Conservation (phyloP, 805 yeast genomes). For the Spencermartinsiella europaea region DNA sequence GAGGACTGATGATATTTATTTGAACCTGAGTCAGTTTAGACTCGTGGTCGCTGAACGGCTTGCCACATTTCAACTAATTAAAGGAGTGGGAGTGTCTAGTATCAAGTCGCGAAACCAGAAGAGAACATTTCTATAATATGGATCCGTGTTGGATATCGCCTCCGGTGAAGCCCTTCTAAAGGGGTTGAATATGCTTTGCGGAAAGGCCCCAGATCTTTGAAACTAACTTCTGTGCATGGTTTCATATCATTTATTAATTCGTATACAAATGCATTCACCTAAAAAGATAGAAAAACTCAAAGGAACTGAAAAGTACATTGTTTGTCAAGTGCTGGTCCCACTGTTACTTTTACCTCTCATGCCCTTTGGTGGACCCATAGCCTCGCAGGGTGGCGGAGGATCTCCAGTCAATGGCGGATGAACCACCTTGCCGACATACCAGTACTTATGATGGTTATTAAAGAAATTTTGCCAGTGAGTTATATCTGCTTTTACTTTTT, state of each 20-base stretch:
- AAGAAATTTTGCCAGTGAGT: constrained; percentile 51
- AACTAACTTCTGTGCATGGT: no score
- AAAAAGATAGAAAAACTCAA: no score
- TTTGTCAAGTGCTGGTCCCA: no score
- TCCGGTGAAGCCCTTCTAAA: no score
- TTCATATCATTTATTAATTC: no score
- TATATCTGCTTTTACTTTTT: constrained; percentile 38
- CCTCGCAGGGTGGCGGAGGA: constrained; percentile 47
- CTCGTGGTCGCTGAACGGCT: neutral
- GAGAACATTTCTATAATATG: neutral
- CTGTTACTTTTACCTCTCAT: no score
- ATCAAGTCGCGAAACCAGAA: neutral
- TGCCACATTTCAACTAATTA: neutral
- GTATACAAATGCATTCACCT: no score
- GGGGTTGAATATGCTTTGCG: no score
- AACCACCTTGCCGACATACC: constrained; percentile 55
- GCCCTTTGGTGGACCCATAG: constrained; percentile 6
- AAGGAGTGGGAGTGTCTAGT: neutral
- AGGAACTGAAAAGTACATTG: no score
- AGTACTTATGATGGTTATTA: constrained; percentile 43
- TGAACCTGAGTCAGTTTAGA: neutral
- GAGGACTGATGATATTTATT: neutral
- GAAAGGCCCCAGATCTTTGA: no score
- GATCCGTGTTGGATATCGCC: no score
- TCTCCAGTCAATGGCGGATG: constrained; percentile 43